Conservation (phyloP, 495 filamentous ascomycete genomes). For the Daldinia loculata region DNA sequence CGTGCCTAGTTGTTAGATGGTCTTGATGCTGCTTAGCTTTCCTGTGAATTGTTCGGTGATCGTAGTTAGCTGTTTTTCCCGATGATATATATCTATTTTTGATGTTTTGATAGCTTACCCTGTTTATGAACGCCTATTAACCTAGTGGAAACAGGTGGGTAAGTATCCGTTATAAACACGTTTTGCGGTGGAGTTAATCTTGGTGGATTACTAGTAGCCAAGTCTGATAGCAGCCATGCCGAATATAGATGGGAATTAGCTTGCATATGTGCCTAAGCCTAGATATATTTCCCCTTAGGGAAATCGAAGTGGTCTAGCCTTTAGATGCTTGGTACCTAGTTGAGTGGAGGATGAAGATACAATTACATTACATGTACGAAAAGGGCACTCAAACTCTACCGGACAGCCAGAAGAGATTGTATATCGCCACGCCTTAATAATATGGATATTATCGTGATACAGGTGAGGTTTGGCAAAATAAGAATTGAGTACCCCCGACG, state of each 20-base stretch:
- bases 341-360: not conserved
- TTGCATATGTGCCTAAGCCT: not conserved
- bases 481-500: slow-evolving; percentile 8
- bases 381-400: not conserved
- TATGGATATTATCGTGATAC: not conserved
- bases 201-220: not conserved
- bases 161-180: not conserved
- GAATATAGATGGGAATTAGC: not conserved
- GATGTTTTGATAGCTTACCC: not conserved
- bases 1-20: no score
- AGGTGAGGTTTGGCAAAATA: not conserved
- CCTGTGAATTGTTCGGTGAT: not conserved
- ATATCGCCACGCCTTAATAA: not conserved
- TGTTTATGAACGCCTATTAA: not conserved
- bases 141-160: not conserved
- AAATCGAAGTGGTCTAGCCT: not conserved
- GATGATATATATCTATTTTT: not conserved
- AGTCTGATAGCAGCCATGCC: not conserved
- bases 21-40: not conserved
- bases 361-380: not conserved
- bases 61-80: not conserved
- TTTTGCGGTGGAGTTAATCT: not conserved
- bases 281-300: not conserved
- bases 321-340: not conserved
- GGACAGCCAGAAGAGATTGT: not conserved